Base-by-base conservation (phyloP, 805 yeast species). In the Candida loeiensis region DNA sequence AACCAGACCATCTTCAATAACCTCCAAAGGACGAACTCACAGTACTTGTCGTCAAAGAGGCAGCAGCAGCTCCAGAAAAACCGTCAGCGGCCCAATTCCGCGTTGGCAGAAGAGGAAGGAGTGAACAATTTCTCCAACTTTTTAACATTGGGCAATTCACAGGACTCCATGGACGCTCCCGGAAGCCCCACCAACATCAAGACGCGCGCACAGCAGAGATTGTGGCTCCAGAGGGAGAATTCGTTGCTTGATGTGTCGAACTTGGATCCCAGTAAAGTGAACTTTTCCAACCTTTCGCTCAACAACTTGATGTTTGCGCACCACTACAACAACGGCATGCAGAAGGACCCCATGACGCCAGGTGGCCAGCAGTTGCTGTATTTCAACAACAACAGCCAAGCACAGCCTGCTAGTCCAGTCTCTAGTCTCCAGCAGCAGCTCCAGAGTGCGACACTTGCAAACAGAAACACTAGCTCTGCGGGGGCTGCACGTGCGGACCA, bases 171-270 rank as follows among this genome's bases (percentile, higher is more conserved):
- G 19, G 48, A 44, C 14, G 40, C 38, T 3, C 41, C 26, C 21
- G 34, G 40, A 6, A 31, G 39, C 7, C 37, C 44, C 17, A 43
- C 40, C 32, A 43, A 41, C 20, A 38, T 43, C 20, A 85, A 80
- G 45, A 79, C 86, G 1, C 71, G 95, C 62, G 85, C 95, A 0
- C 95, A 87, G 54, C 93, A 85, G 54, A 75, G 81, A 46, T 70
- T 88, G 37, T 86, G 95, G 95, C 64, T 87, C 24, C 95, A 85
- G 57, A 69, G 91, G 47, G 91, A 85, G 48, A 82, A 77, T 50
- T 79, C 86, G 2, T 64, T 83, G 30, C 64, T 82, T 63, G 90
- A 82, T 55, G 59, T 80, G 38, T 65, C 63, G 3, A 54, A 24
- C 20, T 25, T 54, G 36, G 72, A 66, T 44, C 44, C 61, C 8